These are phyloP conservation scores for Themeda triandra DNA, from an alignment of 176 grass and related monocot genomes.

Conservation along the genomic window DNA sequence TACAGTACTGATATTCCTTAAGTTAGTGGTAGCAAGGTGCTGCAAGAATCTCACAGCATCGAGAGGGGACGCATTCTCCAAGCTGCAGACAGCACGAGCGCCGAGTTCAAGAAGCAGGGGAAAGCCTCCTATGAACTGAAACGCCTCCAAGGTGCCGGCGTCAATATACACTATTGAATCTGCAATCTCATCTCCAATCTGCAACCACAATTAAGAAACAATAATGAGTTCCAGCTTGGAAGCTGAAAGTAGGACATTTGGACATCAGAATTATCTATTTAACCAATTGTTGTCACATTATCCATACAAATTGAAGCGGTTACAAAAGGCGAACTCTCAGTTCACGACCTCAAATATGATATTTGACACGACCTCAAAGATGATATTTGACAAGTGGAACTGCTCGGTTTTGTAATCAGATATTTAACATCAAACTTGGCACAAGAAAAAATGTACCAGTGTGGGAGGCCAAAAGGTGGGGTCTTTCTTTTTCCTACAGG, in stretches of 20 bases:
- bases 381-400: background rate
- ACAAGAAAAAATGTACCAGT: background rate
- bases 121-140: constrained; percentile 84
- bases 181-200: constrained; percentile 45
- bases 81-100: constrained; percentile 60
- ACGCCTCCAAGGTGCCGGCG: constrained; percentile 64
- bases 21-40: background rate
- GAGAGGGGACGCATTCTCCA: constrained; percentile 52
- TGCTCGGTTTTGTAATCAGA: background rate
- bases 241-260: background rate
- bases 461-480: too few relatives aligned
- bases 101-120: constrained; percentile 71
- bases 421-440: background rate
- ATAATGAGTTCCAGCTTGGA: background rate
- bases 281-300: background rate
- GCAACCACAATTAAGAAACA: too few relatives aligned
- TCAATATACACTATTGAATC: constrained; percentile 68
- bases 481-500: background rate
- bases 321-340: background rate
- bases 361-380: background rate
- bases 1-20: background rate
- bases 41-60: constrained; percentile 44
- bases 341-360: background rate
- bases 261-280: background rate
- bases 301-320: background rate